Evolutionary conservation across 2,329 filamentous ascomycete species (phyloP), one percentile per base, ranked within the genome.

Genomic region (Aspergillus puulaauensis): DNA sequence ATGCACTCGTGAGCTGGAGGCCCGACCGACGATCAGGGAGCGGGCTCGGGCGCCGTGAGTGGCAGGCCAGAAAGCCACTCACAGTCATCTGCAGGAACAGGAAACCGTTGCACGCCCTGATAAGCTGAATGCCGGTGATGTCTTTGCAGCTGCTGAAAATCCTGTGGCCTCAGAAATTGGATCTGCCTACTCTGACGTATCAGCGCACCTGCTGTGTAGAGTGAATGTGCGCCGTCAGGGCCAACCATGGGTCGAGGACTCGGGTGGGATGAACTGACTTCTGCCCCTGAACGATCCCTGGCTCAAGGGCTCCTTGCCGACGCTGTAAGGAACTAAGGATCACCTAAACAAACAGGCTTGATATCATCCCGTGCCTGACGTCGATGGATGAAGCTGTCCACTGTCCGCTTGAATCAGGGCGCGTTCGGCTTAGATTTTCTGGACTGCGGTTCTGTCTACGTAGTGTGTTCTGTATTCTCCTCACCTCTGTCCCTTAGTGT

Each of bases 321-420:
- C 2, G 33, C 44, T 54, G 52, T 43, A 54, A 54, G 52, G 52
- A 54, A 40, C 35, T 43, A 54, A 54, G 52, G 52, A 54, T 48
- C 35, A 24, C 45, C 44, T 39, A 27, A 40, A 48, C 44, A 54
- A 49, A 48, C 52, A 46, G 19, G 37, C 27, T 43, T 54, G 52
- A 54, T 49, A 56, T 51, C 54, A 56, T 39, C 46, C 31, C 45
- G 35, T 46, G 27, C 44, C 39, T 51, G 35, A 40, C 48, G 48
- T 51, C 35, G 48, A 7, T 40, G 27, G 35, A 21, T 4, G 21
- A n/a, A 40, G 48, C 31, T 52, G 27, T 43, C 24, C 35, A 41
- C 11, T 11, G 33, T 21, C 23, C 19, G 24, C 24, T n/a, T 24
- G 35, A 49, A 21, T 27, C 35, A 6, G 11, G 19, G 41, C 33